Evolutionary conservation across 352 stramenopile genomes (phyloP).

Genomic region (Pelagophyceae sp.): DNA sequence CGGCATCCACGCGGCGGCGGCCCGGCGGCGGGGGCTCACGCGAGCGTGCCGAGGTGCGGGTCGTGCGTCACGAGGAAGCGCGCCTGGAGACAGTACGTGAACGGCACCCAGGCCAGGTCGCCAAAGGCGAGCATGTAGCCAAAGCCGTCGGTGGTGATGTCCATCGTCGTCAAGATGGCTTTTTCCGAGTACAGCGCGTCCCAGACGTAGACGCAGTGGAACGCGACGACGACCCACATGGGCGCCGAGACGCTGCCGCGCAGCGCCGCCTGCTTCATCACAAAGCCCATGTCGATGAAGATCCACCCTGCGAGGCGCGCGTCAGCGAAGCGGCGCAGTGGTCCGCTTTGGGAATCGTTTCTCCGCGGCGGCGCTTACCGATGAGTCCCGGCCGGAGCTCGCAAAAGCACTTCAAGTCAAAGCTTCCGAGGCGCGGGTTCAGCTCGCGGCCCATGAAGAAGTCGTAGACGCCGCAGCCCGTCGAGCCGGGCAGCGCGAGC

Average conservation of each 20-base stretch:
- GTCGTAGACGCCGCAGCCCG: constrained; percentile 66
- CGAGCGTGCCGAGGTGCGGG: constrained; percentile 41
- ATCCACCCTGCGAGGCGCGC: constrained; percentile 50
- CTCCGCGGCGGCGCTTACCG: neutral
- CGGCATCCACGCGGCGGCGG: no score
- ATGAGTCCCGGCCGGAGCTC: constrained; percentile 70
- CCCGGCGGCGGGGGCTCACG: neutral
- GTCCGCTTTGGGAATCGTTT: neutral
- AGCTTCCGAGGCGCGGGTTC: constrained; percentile 59
- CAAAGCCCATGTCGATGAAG: constrained; percentile 56
- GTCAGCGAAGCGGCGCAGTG: no score
- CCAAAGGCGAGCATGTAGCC: constrained; percentile 82
- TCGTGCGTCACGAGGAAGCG: constrained; percentile 62
- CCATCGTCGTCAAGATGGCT: constrained; percentile 82
- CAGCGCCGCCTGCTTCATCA: constrained; percentile 52
- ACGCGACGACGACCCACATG: constrained; percentile 64
- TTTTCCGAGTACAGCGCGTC: constrained; percentile 70
- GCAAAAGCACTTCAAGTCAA: constrained; percentile 80
- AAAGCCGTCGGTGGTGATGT: constrained; percentile 84
- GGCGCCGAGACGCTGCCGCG: constrained; percentile 49
- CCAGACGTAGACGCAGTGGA: constrained; percentile 76
- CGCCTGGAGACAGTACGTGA: constrained; percentile 73
- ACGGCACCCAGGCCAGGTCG: constrained; percentile 78
- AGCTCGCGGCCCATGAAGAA: constrained; percentile 80
- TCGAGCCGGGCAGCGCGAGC: constrained; percentile 58